These are phyloP conservation scores for Debaryomyces maramus DNA, from an alignment of 805 yeast genomes.

Conservation along the genomic window DNA sequence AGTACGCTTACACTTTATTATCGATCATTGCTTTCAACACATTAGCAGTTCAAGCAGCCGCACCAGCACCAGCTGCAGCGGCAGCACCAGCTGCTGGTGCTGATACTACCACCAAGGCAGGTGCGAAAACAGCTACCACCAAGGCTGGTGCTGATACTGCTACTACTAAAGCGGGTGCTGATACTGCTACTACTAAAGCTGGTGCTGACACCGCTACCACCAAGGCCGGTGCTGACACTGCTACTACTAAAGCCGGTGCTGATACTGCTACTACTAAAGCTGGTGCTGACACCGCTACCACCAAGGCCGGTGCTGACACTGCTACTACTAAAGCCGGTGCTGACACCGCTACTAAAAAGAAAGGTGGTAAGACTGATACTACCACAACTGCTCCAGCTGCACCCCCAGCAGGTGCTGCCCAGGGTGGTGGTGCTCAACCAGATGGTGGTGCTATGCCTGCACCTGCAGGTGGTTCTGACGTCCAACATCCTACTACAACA, in stretches of 20 bases:
- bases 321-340: slow-evolving; percentile 17
- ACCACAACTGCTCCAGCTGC: slow-evolving; percentile 15
- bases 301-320: slow-evolving; percentile 18
- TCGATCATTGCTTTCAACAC: neutral
- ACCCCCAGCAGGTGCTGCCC: slow-evolving; percentile 13
- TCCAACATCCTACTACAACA: slow-evolving; percentile 7
- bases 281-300: slow-evolving; percentile 17
- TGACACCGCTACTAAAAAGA: slow-evolving; percentile 14
- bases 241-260: slow-evolving; percentile 17
- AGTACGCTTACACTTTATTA: slow-evolving; percentile 2
- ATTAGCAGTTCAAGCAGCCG: neutral
- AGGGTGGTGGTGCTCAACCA: slow-evolving; percentile 12
- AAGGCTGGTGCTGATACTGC: slow-evolving; percentile 7
- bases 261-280: slow-evolving; percentile 19
- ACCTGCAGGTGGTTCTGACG: slow-evolving; percentile 9
- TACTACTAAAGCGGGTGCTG: slow-evolving; percentile 10
- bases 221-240: slow-evolving; percentile 13
- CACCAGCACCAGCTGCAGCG: slow-evolving; percentile 7
- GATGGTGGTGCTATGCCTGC: slow-evolving; percentile 15
- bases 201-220: slow-evolving; percentile 15
- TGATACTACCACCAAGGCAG: slow-evolving; percentile 4
- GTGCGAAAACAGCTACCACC: slow-evolving; percentile 13
- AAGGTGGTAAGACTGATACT: slow-evolving; percentile 13
- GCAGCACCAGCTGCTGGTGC: slow-evolving; percentile 10
- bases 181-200: slow-evolving; percentile 10